phyloP scores from a whole-genome alignment of 164 flowering plant genomes.

The Buxus sempervirens region DNA sequence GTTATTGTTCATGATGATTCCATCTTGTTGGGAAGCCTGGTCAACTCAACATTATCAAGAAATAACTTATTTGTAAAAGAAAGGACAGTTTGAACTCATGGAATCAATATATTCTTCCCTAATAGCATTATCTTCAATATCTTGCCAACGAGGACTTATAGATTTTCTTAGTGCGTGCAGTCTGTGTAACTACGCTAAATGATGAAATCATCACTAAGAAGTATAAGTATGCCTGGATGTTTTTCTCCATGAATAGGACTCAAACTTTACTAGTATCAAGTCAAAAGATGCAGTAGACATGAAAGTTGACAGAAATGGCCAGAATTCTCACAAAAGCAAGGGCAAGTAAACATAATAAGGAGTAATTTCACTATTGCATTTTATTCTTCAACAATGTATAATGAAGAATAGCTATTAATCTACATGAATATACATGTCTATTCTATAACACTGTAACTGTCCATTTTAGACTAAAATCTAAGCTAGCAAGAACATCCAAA shows the following conservation, averaged over 20 bases:
- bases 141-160: not conserved
- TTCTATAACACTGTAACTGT: conserved; percentile 10
- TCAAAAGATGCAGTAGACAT: conserved; percentile 2
- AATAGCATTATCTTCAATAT: not conserved
- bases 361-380: conserved; percentile 7
- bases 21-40: not conserved
- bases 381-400: conserved; percentile 8
- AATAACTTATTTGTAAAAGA: not conserved
- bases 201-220: not conserved
- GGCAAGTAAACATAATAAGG: not conserved
- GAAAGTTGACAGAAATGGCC: conserved; percentile 7
- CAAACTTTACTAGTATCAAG: not conserved
- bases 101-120: not conserved
- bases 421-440: conserved; percentile 5
- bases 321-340: conserved; percentile 1
- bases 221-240: not conserved
- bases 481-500: conserved; percentile 7
- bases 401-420: not conserved
- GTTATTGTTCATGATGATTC: not conserved
- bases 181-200: not conserved
- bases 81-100: not conserved
- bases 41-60: not conserved
- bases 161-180: not conserved
- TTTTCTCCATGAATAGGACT: not conserved
- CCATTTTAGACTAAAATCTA: conserved; percentile 16